Conservation (phyloP, 2,329 filamentous ascomycete species). For the Nemania serpens region DNA sequence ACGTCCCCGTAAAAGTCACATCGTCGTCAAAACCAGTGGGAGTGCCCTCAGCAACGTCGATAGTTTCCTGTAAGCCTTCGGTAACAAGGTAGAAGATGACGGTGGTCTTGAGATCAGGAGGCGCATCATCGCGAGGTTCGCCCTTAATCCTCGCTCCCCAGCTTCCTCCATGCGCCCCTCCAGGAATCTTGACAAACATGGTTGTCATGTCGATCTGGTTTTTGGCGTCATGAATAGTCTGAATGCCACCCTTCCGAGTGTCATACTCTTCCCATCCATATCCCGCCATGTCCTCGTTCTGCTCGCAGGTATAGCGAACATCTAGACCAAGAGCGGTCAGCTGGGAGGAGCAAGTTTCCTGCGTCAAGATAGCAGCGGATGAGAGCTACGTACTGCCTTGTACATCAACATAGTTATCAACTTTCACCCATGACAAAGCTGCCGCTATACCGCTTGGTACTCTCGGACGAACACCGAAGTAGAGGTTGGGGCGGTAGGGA, state of each 20-base stretch:
- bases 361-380: not conserved
- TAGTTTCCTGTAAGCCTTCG: conserved; percentile 70
- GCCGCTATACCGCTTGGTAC: conserved; percentile 80
- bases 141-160: conserved; percentile 93
- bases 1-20: conserved; percentile 72
- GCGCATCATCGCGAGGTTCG: conserved; percentile 70
- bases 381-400: conserved; percentile 67
- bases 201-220: conserved; percentile 92
- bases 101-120: conserved; percentile 71
- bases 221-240: conserved; percentile 86
- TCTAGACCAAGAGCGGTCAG: conserved; percentile 52
- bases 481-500: conserved; percentile 90
- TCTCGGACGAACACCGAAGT: conserved; percentile 87
- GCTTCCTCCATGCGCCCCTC: conserved; percentile 82
- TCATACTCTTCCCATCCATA: conserved; percentile 99
- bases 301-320: conserved; percentile 93
- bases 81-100: conserved; percentile 82
- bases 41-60: conserved; percentile 64
- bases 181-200: conserved; percentile 90
- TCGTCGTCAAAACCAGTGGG: conserved; percentile 58
- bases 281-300: conserved; percentile 88
- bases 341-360: not conserved
- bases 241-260: conserved; percentile 80
- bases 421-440: conserved; percentile 85
- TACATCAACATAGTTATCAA: conserved; percentile 76